These are phyloP conservation scores for Arbutus unedo DNA, from an alignment of 148 eudicot species.

Conservation along the genomic window DNA sequence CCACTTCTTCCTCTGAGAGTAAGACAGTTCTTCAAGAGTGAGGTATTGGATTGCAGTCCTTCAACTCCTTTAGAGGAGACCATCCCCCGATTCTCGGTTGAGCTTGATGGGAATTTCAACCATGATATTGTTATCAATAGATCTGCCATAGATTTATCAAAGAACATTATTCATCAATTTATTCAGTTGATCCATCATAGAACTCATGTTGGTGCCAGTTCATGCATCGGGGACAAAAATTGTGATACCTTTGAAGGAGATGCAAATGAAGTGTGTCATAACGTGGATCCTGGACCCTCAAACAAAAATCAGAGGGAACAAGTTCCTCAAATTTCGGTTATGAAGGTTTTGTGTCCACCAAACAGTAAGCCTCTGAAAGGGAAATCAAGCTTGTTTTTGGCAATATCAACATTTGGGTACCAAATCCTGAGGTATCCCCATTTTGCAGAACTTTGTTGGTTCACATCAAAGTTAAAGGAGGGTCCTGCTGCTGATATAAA, in stretches of 20 bases:
- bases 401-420: constrained; percentile 67
- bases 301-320: constrained; percentile 27
- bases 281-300: constrained; percentile 26
- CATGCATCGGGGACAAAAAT: constrained; percentile 21
- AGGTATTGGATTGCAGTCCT: constrained; percentile 29
- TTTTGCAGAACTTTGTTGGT: constrained; percentile 98
- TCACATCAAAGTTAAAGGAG: constrained; percentile 83
- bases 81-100: constrained; percentile 51
- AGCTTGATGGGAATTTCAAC: constrained; percentile 58
- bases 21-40: constrained; percentile 59
- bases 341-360: constrained; percentile 25
- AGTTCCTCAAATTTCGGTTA: constrained; percentile 28
- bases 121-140: constrained; percentile 42
- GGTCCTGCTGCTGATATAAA: constrained; percentile 67
- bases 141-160: constrained; percentile 57
- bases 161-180: constrained; percentile 63
- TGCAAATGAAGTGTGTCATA: constrained; percentile 19
- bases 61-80: constrained; percentile 34
- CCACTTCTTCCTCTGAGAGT: constrained; percentile 53
- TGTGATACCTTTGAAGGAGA: constrained; percentile 25
- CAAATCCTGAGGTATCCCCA: constrained; percentile 87
- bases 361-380: constrained; percentile 42
- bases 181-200: constrained; percentile 54
- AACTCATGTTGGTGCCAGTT: constrained; percentile 34
- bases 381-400: constrained; percentile 54